Evolutionary conservation across 2,329 filamentous ascomycete genomes (phyloP).

Genomic region (Pseudodiploospora longispora): DNA sequence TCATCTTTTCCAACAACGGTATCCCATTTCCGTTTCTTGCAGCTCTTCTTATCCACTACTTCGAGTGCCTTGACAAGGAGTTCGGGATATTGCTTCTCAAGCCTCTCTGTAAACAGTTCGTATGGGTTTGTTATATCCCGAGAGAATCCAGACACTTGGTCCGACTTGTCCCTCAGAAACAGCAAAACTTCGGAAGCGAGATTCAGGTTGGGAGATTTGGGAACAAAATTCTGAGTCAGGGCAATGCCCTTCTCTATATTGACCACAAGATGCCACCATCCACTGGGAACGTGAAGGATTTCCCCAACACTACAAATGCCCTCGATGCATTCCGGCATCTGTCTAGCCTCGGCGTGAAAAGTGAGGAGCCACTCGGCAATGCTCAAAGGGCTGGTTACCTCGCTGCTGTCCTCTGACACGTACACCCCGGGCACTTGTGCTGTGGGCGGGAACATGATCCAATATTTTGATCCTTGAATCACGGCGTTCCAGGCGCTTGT

Average conservation of each 20-base stretch:
- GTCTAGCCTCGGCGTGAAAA: slow-evolving; percentile 78
- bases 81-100: slow-evolving; percentile 56
- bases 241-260: slow-evolving; percentile 81
- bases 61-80: slow-evolving; percentile 58
- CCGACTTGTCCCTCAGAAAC: slow-evolving; percentile 73
- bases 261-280: slow-evolving; percentile 95
- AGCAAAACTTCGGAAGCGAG: slow-evolving; percentile 68
- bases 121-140: slow-evolving; percentile 65
- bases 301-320: slow-evolving; percentile 80
- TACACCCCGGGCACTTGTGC: slow-evolving; percentile 80
- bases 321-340: slow-evolving; percentile 69
- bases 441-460: slow-evolving; percentile 92
- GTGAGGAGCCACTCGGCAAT: slow-evolving; percentile 94
- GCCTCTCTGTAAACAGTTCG: slow-evolving; percentile 61
- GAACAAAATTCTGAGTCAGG: slow-evolving; percentile 93
- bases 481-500: slow-evolving; percentile 92
- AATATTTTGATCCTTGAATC: slow-evolving; percentile 84
- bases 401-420: slow-evolving; percentile 79
- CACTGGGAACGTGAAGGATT: slow-evolving; percentile 83
- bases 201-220: slow-evolving; percentile 42
- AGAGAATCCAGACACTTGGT: slow-evolving; percentile 82
- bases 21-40: slow-evolving; percentile 82
- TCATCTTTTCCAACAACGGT: slow-evolving; percentile 48
- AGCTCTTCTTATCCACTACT: slow-evolving; percentile 54
- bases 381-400: slow-evolving; percentile 87